phyloP scores from a whole-genome alignment of 257 asterid species.

The Ilex aquifolium region DNA sequence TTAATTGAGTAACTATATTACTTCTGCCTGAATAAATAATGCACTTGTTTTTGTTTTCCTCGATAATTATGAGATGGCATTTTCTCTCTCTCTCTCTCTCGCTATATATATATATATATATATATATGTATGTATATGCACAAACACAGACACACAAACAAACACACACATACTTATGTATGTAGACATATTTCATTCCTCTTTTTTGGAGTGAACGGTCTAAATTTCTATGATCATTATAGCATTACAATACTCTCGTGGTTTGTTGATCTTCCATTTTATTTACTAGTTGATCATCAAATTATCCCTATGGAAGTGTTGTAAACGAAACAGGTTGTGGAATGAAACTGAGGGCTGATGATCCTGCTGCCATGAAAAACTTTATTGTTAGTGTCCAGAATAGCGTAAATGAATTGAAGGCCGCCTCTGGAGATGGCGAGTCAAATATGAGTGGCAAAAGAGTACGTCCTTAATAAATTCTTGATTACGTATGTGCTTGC shows the following conservation, averaged over 20 bases:
- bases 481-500: slow-evolving; percentile 10
- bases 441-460: slow-evolving; percentile 57
- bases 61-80: too few relatives aligned
- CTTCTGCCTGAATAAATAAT: too few relatives aligned
- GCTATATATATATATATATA: too few relatives aligned
- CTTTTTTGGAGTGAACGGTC: too few relatives aligned
- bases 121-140: too few relatives aligned
- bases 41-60: too few relatives aligned
- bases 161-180: too few relatives aligned
- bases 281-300: neutral
- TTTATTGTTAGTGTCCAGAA: slow-evolving; percentile 69
- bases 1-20: too few relatives aligned
- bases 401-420: slow-evolving; percentile 73
- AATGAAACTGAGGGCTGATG: slow-evolving; percentile 87
- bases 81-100: too few relatives aligned
- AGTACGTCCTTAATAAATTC: slow-evolving; percentile 31
- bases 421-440: slow-evolving; percentile 49
- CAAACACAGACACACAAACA: too few relatives aligned
- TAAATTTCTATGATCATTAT: too few relatives aligned
- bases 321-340: slow-evolving; percentile 70
- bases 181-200: too few relatives aligned
- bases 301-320: slow-evolving; percentile 12
- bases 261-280: neutral
- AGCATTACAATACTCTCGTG: neutral
- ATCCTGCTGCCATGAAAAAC: slow-evolving; percentile 87